Evolutionary conservation across 2,329 filamentous ascomycete species (phyloP).

Genomic region (Aspergillus pseudoglaucus): DNA sequence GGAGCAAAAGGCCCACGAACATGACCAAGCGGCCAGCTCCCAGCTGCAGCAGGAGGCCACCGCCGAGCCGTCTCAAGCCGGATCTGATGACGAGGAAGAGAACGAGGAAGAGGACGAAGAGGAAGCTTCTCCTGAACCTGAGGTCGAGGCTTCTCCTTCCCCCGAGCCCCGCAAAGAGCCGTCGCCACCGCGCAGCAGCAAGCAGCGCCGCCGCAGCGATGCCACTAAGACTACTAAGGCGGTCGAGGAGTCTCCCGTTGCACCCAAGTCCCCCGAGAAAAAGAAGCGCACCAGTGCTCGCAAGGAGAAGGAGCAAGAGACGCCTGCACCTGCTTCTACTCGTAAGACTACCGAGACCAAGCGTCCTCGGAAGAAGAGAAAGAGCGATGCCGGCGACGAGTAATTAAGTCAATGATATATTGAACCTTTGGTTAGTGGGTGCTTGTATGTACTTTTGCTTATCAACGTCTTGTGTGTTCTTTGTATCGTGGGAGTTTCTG

Average conservation of each 20-base stretch:
- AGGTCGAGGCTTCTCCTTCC: slow-evolving; percentile 23
- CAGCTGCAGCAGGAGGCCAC: slow-evolving; percentile 39
- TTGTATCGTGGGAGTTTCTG: slow-evolving; percentile 1
- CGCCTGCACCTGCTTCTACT: slow-evolving; percentile 15
- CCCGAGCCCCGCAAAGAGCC: slow-evolving; percentile 37
- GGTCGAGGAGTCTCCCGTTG: slow-evolving; percentile 25
- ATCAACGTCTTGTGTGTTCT: slow-evolving; percentile 4
- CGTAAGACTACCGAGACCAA: slow-evolving; percentile 29
- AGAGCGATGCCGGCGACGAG: slow-evolving; percentile 34
- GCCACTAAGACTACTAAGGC: slow-evolving; percentile 22
- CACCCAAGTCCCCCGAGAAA: slow-evolving; percentile 12
- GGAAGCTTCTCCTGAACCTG: slow-evolving; percentile 8
- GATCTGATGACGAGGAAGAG: slow-evolving; percentile 15
- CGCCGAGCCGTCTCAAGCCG: slow-evolving; percentile 20
- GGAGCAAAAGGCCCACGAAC: slow-evolving; percentile 37
- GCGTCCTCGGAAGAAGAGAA: slow-evolving; percentile 42
- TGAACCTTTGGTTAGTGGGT: not conserved
- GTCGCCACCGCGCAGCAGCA: slow-evolving; percentile 34
- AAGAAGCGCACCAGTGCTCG: slow-evolving; percentile 20
- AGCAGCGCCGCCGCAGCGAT: slow-evolving; percentile 41
- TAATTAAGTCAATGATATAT: slow-evolving; percentile 5
- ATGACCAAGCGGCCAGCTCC: not conserved
- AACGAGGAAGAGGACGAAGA: slow-evolving; percentile 28
- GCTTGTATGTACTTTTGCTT: not conserved
- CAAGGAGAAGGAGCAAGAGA: slow-evolving; percentile 29